Percentiles rank a stretch among this genome's conserved stretches.
Conservation (phyloP, 139 green algal genomes). For the Ettlia oleoabundans region DNA sequence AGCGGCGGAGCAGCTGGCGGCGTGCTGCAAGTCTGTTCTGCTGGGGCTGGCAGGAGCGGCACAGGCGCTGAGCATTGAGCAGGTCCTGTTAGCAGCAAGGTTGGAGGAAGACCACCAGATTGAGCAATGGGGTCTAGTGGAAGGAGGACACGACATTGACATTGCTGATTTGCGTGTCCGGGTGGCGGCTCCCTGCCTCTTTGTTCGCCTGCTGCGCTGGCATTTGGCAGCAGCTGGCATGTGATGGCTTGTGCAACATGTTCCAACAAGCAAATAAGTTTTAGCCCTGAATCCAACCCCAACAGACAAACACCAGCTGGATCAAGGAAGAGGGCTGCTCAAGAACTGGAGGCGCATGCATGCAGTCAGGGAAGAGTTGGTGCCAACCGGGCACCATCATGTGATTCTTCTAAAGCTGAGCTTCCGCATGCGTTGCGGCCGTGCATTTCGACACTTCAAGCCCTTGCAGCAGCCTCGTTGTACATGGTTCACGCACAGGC, state of each 20-base stretch:
- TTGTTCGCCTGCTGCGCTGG: constrained; percentile 71
- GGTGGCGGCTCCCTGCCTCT: constrained; percentile 75
- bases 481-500: no score
- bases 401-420: not conserved
- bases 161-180: constrained; percentile 78
- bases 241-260: no score
- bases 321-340: no score
- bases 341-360: no score
- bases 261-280: no score
- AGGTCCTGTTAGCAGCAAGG: constrained; percentile 67
- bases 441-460: no score
- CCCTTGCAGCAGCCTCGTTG: no score
- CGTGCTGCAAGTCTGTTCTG: constrained; percentile 83
- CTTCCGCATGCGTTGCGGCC: not conserved
- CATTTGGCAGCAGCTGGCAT: no score
- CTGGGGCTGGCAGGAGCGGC: constrained; percentile 78
- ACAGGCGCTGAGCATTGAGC: constrained; percentile 58
- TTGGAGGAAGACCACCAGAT: constrained; percentile 88
- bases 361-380: no score
- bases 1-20: constrained; percentile 73
- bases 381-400: no score
- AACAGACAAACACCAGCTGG: no score
- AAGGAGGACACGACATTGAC: constrained; percentile 97
- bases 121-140: constrained; percentile 93
- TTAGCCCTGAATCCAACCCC: no score